Evolutionary conservation across 2,329 filamentous ascomycete species (phyloP).

Genomic region (Hypocreales sp.): DNA sequence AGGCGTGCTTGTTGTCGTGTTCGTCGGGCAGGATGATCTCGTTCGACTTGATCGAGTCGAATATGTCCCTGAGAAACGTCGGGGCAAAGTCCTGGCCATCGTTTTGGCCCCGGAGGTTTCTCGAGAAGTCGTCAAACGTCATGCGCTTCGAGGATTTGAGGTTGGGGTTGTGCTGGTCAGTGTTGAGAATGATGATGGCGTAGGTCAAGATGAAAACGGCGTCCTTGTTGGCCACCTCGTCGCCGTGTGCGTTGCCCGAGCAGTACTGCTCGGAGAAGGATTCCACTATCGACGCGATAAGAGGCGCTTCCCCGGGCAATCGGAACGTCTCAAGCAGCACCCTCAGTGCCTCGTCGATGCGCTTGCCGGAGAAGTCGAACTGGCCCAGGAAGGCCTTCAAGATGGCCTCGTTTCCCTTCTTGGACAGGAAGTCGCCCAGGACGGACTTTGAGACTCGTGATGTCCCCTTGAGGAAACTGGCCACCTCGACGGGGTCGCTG

Average conservation of each 20-base stretch:
- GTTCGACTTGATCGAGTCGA: conserved; percentile 76
- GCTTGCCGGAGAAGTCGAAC: conserved; percentile 80
- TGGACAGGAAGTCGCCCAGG: conserved; percentile 85
- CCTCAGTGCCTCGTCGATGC: conserved; percentile 79
- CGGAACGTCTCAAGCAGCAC: conserved; percentile 84
- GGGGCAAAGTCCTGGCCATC: conserved; percentile 68
- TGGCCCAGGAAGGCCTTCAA: conserved; percentile 68
- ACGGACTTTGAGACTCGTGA: conserved; percentile 79
- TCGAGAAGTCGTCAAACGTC: conserved; percentile 67
- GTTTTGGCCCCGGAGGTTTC: conserved; percentile 85
- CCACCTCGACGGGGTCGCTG: conserved; percentile 60
- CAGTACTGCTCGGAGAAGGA: conserved; percentile 80
- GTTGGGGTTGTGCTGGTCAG: conserved; percentile 92
- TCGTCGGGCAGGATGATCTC: conserved; percentile 97
- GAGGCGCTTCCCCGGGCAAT: conserved; percentile 76
- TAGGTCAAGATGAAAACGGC: conserved; percentile 84
- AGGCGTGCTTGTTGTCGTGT: conserved; percentile 90
- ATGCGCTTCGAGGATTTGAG: conserved; percentile 67
- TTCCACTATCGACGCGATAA: conserved; percentile 86
- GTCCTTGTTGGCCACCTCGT: conserved; percentile 71
- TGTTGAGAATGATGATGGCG: conserved; percentile 95
- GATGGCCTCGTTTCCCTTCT: conserved; percentile 74
- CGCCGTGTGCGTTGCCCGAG: conserved; percentile 47
- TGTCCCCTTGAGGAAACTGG: conserved; percentile 78
- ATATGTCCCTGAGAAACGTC: conserved; percentile 76